Base-by-base conservation (phyloP, 2,329 filamentous ascomycete genomes). In the Phaeophleospora eucalypticola region DNA sequence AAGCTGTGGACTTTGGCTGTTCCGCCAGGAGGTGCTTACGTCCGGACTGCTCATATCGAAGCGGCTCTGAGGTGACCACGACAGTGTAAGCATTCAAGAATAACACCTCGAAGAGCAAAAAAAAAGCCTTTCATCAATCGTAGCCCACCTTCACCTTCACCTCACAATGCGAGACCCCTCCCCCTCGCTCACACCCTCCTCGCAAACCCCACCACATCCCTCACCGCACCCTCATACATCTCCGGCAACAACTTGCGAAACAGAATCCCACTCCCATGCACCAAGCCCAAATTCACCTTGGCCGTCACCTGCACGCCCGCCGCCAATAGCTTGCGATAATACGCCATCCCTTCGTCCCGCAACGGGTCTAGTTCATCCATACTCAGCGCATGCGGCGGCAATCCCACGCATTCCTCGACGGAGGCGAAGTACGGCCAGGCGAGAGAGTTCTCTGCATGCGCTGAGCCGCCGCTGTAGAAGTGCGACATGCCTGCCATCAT, bases 291-390 rank as follows among this genome's bases (percentile, higher is more conserved):
- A 46, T 58, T 61, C 7, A 65, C 49, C 29, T 58, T 49, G 16
- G 52, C 58, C 19, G 46, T 49, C 7, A 52, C 58, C 34, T 51
- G 33, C 16, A 63, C 59, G 4, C 61, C 61, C 18, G 62, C 61
- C 17, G 43, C 44, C 1, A 46, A 41, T 27, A 64, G 43, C 43
- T 59, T 64, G 17, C 58, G 46, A 40, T 51, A 56, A 32, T 57
- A 64, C 6, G 52, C 54, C 49, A 60, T 54, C 3, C 62, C 63
- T 43, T 65, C 63, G 33, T 64, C 61, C 35, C 58, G 44, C 39
- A 64, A 29, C 4, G 61, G 60, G 45, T 64, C 61, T 3, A 65
- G 48, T 51, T 65, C 61, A 32, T 63, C 59, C 54, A 63, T 58
- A 3, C 51, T 48, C 27, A 65, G 24, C 4, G 57, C 45, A 35